These are phyloP conservation scores for Colletotrichum sp. DNA, from an alignment of 2,329 filamentous ascomycete genomes.

Conservation along the genomic window DNA sequence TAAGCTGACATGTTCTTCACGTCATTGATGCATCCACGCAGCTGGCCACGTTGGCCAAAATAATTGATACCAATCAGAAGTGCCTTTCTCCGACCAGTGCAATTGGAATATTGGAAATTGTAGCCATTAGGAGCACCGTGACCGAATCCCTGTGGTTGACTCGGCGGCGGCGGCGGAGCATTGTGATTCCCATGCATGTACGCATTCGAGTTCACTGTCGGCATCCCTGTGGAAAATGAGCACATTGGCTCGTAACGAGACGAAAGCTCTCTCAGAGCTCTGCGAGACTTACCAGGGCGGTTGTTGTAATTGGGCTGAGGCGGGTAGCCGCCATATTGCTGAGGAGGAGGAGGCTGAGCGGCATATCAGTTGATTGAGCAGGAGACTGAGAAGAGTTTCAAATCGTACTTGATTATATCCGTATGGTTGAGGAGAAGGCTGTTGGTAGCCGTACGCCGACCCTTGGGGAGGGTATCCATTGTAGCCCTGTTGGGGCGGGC, in stretches of 20 bases:
- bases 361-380: slow-evolving; percentile 23
- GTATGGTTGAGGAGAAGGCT: slow-evolving; percentile 54
- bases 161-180: slow-evolving; percentile 71
- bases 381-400: background rate
- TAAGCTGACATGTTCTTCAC: slow-evolving; percentile 97
- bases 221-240: slow-evolving; percentile 38
- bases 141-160: slow-evolving; percentile 74
- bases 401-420: slow-evolving; percentile 46
- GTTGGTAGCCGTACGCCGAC: slow-evolving; percentile 50
- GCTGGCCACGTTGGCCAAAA: slow-evolving; percentile 88
- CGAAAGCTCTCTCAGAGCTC: background rate
- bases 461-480: slow-evolving; percentile 48
- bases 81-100: slow-evolving; percentile 87
- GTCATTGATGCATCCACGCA: slow-evolving; percentile 95
- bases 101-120: slow-evolving; percentile 89
- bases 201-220: slow-evolving; percentile 53
- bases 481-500: slow-evolving; percentile 51
- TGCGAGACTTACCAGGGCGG: slow-evolving; percentile 48
- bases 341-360: slow-evolving; percentile 40
- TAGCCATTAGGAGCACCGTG: slow-evolving; percentile 81
- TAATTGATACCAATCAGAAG: slow-evolving; percentile 96
- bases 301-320: slow-evolving; percentile 53
- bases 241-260: background rate
- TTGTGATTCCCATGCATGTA: slow-evolving; percentile 62
- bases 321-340: slow-evolving; percentile 48